Percentiles rank a stretch among this genome's conserved stretches.
Conservation (phyloP, 192 early-diverging fungal genomes). For the Rhizophlyctis rosea region DNA sequence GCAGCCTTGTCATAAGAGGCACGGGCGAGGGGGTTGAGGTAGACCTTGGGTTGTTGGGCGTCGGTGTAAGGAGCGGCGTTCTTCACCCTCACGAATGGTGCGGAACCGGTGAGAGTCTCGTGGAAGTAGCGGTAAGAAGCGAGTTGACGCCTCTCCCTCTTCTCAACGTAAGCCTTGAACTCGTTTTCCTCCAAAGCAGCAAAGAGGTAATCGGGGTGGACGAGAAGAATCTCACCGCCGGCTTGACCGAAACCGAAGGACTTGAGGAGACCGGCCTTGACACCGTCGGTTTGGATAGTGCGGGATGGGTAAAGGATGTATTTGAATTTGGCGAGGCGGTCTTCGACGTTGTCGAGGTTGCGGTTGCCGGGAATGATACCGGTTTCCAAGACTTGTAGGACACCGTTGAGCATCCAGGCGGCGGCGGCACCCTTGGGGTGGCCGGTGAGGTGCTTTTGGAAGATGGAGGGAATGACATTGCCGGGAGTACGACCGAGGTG, state of each 20-base stretch:
- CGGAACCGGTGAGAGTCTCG: constrained; percentile 77
- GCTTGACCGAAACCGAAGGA: constrained; percentile 95
- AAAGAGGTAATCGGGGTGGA: constrained; percentile 86
- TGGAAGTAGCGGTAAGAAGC: constrained; percentile 88
- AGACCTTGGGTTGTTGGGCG: constrained; percentile 74
- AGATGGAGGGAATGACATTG: constrained; percentile 72
- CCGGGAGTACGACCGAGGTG: constrained; percentile 86
- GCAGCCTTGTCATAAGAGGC: constrained; percentile 72
- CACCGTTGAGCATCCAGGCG: constrained; percentile 95
- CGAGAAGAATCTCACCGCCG: constrained; percentile 80
- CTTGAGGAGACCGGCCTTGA: constrained; percentile 89
- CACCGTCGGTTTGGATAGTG: constrained; percentile 83
- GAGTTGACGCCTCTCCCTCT: constrained; percentile 69
- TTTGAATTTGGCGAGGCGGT: constrained; percentile 69
- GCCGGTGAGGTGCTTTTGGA: constrained; percentile 93
- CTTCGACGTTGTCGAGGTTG: constrained; percentile 83
- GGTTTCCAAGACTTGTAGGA: constrained; percentile 77
- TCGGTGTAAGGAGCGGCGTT: constrained; percentile 78
- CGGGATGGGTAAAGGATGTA: constrained; percentile 79
- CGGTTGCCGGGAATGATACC: constrained; percentile 91
- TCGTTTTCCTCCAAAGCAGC: constrained; percentile 66
- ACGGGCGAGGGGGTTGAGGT: constrained; percentile 84
- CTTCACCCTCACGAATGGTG: constrained; percentile 85
- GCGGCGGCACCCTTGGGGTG: constrained; percentile 97
- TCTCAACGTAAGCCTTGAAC: constrained; percentile 67